Evolutionary conservation across 2,329 filamentous ascomycete genomes (phyloP).

Genomic region (Aspergillus sp.): DNA sequence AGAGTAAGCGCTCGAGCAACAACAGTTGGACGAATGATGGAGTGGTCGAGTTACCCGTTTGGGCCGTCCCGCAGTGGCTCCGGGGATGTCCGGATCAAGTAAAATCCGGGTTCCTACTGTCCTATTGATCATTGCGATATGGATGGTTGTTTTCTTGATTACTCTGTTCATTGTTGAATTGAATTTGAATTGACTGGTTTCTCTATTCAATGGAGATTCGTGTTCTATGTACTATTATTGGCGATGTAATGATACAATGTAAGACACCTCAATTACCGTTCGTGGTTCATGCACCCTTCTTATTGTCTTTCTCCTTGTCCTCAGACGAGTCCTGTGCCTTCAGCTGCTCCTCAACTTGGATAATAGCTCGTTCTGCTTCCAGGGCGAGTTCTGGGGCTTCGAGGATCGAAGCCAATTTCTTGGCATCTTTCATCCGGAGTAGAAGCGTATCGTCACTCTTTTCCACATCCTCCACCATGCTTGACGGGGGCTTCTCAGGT

Average conservation of each 20-base stretch:
- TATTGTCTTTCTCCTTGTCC: conserved; percentile 4
- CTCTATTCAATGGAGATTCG: too few relatives aligned
- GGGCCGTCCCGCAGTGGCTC: conserved; percentile 19
- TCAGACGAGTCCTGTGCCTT: conserved; percentile 16
- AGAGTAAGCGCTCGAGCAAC: conserved; percentile 4
- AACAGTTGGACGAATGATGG: conserved; percentile 2
- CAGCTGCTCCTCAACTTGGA: conserved; percentile 60
- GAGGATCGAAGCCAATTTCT: conserved; percentile 60
- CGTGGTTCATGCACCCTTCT: conserved; percentile 14
- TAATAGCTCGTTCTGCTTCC: conserved; percentile 73
- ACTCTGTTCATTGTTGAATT: too few relatives aligned
- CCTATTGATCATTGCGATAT: too few relatives aligned
- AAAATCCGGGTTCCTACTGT: conserved; percentile 21
- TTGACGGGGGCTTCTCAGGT: conserved; percentile 27
- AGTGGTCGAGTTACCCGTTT: conserved; percentile 12
- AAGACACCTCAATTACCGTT: not conserved
- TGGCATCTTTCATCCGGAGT: conserved; percentile 49
- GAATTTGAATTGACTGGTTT: too few relatives aligned
- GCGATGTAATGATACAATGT: not conserved
- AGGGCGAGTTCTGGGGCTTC: conserved; percentile 68
- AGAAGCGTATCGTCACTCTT: conserved; percentile 48
- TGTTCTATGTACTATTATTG: not conserved
- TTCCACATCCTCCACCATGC: conserved; percentile 34
- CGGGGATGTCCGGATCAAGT: conserved; percentile 20
- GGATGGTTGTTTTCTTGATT: too few relatives aligned